Conservation (phyloP, 345 rosid genomes). For the Citrus glauca region DNA sequence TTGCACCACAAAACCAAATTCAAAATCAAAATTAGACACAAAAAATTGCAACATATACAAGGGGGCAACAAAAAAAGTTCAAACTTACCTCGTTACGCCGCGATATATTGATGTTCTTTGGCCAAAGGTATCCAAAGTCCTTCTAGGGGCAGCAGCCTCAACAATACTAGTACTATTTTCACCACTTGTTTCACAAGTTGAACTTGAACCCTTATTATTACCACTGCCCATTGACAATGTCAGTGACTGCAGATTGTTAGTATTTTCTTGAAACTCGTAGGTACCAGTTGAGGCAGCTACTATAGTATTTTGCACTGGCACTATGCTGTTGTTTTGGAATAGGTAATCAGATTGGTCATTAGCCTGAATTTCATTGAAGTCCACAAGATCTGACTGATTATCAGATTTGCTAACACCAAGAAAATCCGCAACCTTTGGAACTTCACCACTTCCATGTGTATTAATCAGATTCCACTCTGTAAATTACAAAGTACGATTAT, state of each 20-base stretch:
- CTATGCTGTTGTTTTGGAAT: constrained; percentile 47
- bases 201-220: constrained; percentile 35
- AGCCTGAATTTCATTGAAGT: constrained; percentile 57
- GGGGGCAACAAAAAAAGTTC: neutral
- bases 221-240: constrained; percentile 96
- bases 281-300: constrained; percentile 28
- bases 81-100: constrained; percentile 81
- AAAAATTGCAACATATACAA: neutral
- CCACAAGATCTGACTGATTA: constrained; percentile 61
- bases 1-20: neutral
- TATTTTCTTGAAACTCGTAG: constrained; percentile 68
- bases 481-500: neutral
- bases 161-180: constrained; percentile 46
- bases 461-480: constrained; percentile 81
- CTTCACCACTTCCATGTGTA: constrained; percentile 56
- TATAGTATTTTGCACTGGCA: constrained; percentile 48
- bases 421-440: constrained; percentile 96
- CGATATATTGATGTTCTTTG: constrained; percentile 97
- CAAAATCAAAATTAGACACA: neutral
- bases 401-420: constrained; percentile 88
- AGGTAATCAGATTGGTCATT: constrained; percentile 55
- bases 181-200: constrained; percentile 60
- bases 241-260: constrained; percentile 69
- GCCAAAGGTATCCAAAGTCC: constrained; percentile 89
- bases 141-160: constrained; percentile 76